Conservation (phyloP, 192 early-diverging fungal genomes). For the Thoreauomyces humboldtii region DNA sequence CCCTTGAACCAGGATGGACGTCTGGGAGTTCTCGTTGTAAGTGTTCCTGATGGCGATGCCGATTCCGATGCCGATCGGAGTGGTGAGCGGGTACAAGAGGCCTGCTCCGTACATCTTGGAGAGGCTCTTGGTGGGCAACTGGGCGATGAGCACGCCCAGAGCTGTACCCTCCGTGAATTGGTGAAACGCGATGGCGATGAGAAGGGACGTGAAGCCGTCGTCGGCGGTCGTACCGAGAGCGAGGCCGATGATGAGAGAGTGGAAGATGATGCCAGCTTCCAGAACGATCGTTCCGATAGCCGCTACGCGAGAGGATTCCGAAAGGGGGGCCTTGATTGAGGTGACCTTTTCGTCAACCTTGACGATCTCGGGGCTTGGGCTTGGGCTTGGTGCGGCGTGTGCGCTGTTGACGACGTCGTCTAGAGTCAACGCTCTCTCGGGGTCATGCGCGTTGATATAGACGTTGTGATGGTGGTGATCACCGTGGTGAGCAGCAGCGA, state of each 20-base stretch:
- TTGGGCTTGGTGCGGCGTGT: not conserved
- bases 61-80: constrained; percentile 77
- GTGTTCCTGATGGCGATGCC: constrained; percentile 69
- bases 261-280: constrained; percentile 44
- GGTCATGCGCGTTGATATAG: not conserved
- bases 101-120: not conserved
- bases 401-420: not conserved
- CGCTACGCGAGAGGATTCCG: not conserved
- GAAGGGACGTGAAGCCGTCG: constrained; percentile 31
- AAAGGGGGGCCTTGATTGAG: constrained; percentile 9
- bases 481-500: not conserved
- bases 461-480: not conserved
- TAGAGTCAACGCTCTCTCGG: not conserved
- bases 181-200: constrained; percentile 50
- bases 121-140: constrained; percentile 8
- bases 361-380: not conserved
- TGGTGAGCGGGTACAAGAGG: constrained; percentile 60
- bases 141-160: constrained; percentile 14
- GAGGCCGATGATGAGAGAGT: constrained; percentile 52
- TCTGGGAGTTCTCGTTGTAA: not conserved
- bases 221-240: constrained; percentile 36
- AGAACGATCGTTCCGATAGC: constrained; percentile 32
- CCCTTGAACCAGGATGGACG: constrained; percentile 45
- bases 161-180: constrained; percentile 51
- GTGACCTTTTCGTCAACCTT: not conserved